Percentiles rank a stretch among this genome's conserved stretches.
phyloP scores from a whole-genome alignment of 1,284 basidiomycete species.

The Lentinula novae-zelandiae region DNA sequence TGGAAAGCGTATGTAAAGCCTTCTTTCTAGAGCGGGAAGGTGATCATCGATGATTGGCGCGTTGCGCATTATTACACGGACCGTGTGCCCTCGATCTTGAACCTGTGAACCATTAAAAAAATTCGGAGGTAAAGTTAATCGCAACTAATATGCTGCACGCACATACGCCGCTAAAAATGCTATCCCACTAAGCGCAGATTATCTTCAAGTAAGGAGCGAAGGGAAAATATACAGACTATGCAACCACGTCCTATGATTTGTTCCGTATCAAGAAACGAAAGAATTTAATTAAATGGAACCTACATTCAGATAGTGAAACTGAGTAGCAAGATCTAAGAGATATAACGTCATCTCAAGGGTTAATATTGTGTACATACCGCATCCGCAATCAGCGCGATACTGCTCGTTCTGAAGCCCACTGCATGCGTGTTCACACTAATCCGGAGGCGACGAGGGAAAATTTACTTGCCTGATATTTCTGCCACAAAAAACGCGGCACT shows the following conservation, averaged over 20 bases:
- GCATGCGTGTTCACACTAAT: background rate
- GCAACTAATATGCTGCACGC: constrained; percentile 10
- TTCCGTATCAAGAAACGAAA: background rate
- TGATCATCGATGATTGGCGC: background rate
- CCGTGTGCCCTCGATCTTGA: constrained; percentile 38
- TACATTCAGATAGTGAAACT: constrained; percentile 51
- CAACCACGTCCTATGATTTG: constrained; percentile 32
- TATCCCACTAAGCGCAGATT: constrained; percentile 26
- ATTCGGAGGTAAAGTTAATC: background rate
- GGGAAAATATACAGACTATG: constrained; percentile 27
- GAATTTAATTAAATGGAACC: constrained; percentile 10
- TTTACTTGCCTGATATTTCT: constrained; percentile 29
- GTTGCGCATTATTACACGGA: constrained; percentile 18
- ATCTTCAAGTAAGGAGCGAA: background rate
- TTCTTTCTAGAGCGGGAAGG: background rate
- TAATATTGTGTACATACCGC: constrained; percentile 32
- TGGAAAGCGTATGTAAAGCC: constrained; percentile 46
- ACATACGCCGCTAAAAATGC: constrained; percentile 36
- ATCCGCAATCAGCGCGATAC: constrained; percentile 46
- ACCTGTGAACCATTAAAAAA: constrained; percentile 22
- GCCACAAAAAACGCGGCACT: constrained; percentile 40
- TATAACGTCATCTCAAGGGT: background rate
- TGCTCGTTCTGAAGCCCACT: constrained; percentile 48
- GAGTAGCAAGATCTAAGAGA: background rate
- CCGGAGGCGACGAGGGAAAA: background rate